Conservation (phyloP, 805 yeast genomes). For the Candida michaelii region DNA sequence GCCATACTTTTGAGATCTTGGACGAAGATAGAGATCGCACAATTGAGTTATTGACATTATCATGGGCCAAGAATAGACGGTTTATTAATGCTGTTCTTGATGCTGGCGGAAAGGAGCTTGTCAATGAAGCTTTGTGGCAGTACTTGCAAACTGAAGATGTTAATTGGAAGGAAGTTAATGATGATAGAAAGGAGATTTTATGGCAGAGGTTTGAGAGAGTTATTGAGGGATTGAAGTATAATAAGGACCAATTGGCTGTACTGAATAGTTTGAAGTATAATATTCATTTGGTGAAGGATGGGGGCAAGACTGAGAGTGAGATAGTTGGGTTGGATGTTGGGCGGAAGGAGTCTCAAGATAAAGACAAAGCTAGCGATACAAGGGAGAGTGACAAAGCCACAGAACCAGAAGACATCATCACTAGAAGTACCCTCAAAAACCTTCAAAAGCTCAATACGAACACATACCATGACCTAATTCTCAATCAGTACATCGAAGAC, state of each 20-base stretch:
- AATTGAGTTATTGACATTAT: neutral
- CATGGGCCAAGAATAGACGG: conserved; percentile 3
- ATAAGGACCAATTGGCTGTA: conserved; percentile 32
- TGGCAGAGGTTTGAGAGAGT: conserved; percentile 5
- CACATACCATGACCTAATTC: conserved; percentile 2
- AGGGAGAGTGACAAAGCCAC: no score
- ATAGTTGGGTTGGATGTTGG: no score
- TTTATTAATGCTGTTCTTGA: conserved; percentile 4
- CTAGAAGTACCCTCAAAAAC: neutral
- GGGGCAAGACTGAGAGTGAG: no score
- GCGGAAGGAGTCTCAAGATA: no score
- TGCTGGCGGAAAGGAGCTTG: conserved; percentile 4
- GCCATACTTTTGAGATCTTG: no score
- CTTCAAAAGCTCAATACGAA: neutral
- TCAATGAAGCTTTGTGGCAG: conserved; percentile 10
- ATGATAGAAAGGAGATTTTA: neutral
- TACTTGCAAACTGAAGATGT: conserved; percentile 7
- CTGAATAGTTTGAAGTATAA: conserved; percentile 49
- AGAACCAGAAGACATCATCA: neutral
- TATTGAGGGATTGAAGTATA: conserved; percentile 3
- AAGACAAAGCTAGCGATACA: no score
- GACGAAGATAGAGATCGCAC: neutral
- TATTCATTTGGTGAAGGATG: conserved; percentile 27
- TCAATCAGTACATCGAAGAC: conserved; percentile 13
- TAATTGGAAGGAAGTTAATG: conserved; percentile 1